Base-by-base conservation (phyloP, 805 yeast species). In the Nakazawaea wickerhamii region DNA sequence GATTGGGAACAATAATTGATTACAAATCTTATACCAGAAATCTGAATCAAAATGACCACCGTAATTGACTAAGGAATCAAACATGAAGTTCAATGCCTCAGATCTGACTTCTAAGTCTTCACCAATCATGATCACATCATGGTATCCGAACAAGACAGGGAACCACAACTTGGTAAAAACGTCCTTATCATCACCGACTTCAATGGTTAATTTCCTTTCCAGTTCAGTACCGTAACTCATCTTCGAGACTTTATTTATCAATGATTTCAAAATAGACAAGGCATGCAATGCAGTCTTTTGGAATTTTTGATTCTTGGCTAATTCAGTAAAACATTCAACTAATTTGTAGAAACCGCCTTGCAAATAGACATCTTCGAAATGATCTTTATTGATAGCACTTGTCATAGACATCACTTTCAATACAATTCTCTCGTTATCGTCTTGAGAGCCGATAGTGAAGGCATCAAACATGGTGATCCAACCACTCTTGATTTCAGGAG, bases 91-190 rank as follows among this genome's bases (percentile, higher is more conserved):
- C 55, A 93, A 69, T 0, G 97, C 95, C 43, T 87, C 72, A 0
- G 97, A 84, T 54, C 99, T 76, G 3, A 90, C 96, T 61, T 93
- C 99, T 38, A 93, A 67, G 61, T 93, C 99, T 43, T 83, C 89
- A 4, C 96, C 96, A 1, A 81, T 81, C 95, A 90, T 87, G 25
- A 90, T 86, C 6, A 91, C 83, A 47, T 86, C 89, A 56, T 89
- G 87, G 63, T 88, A 85, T 11, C 95, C 85, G 48, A 73, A 77
- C 48, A 93, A 62, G n/a, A 91, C 71, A 2, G 96, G 96, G 65
- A 84, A 84, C 95, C 95, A 87, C 11, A 79, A 67, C 49, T 79
- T 79, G 36, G 67, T 67, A 46, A 81, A 68, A 5, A 65, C 54
- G 28, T 72, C 64, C 28, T 60, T 64, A 30, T 52, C 53, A 32